A percentile compares a stretch with the other conserved stretches of the same genome.
These are phyloP conservation scores for Polytrichum formosum DNA, from an alignment of 225 moss, liverwort and hornwort genomes.

Conservation along the genomic window DNA sequence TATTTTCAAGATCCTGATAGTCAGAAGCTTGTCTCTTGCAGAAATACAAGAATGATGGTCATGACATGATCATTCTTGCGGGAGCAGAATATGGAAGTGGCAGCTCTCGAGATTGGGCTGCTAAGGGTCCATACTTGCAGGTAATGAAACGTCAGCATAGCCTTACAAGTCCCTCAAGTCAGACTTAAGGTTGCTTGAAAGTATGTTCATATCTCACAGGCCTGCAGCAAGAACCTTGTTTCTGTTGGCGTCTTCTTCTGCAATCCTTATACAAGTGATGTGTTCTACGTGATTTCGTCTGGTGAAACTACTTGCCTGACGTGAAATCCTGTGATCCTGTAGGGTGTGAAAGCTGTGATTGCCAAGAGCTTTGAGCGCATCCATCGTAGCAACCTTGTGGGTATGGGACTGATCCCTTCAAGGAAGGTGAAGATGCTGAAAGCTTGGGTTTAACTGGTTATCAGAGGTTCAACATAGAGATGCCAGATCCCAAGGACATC, in stretches of 20 bases:
- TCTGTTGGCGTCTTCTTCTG: no score
- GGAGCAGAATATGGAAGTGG: constrained; percentile 98
- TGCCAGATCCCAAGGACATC: constrained; percentile 60
- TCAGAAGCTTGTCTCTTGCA: constrained; percentile 23
- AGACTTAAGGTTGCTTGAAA: no score
- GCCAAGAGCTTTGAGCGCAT: constrained; percentile 99
- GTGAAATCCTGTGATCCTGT: constrained; percentile 14
- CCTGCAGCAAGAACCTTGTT: no score
- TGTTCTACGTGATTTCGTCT: no score
- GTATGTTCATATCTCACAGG: no score
- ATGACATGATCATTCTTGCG: constrained; percentile 76
- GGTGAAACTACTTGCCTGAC: no score
- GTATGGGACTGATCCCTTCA: constrained; percentile 96
- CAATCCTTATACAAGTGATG: no score
- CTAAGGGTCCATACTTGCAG: constrained; percentile 88
- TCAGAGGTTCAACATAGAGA: constrained; percentile 71
- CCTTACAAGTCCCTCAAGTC: no score
- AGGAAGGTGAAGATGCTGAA: constrained; percentile 75
- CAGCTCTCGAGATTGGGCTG: constrained; percentile 99
- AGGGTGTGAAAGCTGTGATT: constrained; percentile 96
- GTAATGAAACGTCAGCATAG: constrained; percentile 15
- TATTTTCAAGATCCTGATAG: no score
- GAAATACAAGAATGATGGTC: constrained; percentile 80
- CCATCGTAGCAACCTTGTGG: constrained; percentile 95
- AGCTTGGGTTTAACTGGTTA: constrained; percentile 80